Conservation (phyloP, 2,329 filamentous ascomycete species). For the Scytalidium sp. region DNA sequence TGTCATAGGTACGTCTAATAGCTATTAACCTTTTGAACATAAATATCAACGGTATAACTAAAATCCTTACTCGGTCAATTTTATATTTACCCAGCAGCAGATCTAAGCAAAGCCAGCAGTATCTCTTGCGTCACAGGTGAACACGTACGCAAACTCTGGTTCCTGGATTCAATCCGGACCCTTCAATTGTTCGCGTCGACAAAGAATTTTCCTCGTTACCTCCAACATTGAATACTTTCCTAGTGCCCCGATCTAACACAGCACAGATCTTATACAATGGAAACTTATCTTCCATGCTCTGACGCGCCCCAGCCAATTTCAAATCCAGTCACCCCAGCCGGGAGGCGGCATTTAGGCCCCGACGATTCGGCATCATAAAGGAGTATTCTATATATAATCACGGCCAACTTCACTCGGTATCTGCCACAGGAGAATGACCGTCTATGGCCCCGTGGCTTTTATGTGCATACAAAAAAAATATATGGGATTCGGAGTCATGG, state of each 20-base stretch:
- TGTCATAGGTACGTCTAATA: too few relatives aligned
- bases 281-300: conserved; percentile 50
- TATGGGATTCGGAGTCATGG: conserved; percentile 54
- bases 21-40: too few relatives aligned
- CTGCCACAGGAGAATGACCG: conserved; percentile 40
- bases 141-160: too few relatives aligned
- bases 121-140: too few relatives aligned
- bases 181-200: conserved; percentile 43
- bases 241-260: conserved; percentile 58
- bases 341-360: conserved; percentile 48
- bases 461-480: conserved; percentile 49
- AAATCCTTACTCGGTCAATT: too few relatives aligned
- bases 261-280: conserved; percentile 50
- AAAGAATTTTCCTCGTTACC: conserved; percentile 54
- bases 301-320: conserved; percentile 46
- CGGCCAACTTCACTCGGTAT: conserved; percentile 41
- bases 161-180: conserved; percentile 59
- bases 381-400: conserved; percentile 45
- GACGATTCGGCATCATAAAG: conserved; percentile 41
- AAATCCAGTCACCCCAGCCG: conserved; percentile 49
- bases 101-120: too few relatives aligned
- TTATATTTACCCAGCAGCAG: too few relatives aligned
- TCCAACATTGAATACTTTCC: conserved; percentile 63
- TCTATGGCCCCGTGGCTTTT: conserved; percentile 51
- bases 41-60: too few relatives aligned